phyloP scores from a whole-genome alignment of 176 grass and related monocot genomes.

The Canna indica region DNA sequence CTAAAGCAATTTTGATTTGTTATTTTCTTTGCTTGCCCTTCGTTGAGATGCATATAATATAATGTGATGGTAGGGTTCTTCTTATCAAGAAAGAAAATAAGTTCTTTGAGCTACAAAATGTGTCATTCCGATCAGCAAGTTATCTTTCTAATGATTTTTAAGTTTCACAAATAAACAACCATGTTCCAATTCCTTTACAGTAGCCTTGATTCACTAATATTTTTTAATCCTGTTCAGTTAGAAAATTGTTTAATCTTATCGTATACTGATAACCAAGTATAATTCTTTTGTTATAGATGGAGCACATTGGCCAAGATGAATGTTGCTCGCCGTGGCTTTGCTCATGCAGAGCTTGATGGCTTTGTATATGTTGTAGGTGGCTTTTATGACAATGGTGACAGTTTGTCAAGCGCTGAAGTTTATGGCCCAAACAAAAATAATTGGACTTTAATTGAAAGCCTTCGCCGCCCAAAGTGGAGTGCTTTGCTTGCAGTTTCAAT shows the following conservation, averaged over 20 bases:
- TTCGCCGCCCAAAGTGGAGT: conserved; percentile 64
- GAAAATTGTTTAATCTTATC: not conserved
- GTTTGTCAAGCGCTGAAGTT: conserved; percentile 45
- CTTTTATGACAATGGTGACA: conserved; percentile 27
- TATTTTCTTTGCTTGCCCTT: not conserved
- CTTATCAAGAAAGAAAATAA: not conserved
- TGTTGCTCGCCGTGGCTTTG: conserved; percentile 49
- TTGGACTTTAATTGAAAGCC: conserved; percentile 43
- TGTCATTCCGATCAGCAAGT: not conserved
- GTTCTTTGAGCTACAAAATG: not conserved
- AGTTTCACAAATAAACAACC: not conserved
- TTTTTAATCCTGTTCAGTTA: not conserved
- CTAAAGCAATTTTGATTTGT: not conserved
- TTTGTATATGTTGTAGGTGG: conserved; percentile 60
- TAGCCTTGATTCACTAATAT: not conserved
- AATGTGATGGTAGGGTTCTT: not conserved
- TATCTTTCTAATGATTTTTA: not conserved
- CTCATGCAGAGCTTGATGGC: conserved; percentile 47
- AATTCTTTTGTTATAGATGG: conserved; percentile 40
- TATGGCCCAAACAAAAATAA: conserved; percentile 44
- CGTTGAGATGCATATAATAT: not conserved
- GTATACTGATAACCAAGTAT: not conserved
- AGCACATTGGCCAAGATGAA: conserved; percentile 57
- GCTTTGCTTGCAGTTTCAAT: conserved; percentile 36
- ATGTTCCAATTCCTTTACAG: not conserved